These are phyloP conservation scores for Termitomyces sp. DNA, from an alignment of 768 basidiomycete species.

Conservation along the genomic window DNA sequence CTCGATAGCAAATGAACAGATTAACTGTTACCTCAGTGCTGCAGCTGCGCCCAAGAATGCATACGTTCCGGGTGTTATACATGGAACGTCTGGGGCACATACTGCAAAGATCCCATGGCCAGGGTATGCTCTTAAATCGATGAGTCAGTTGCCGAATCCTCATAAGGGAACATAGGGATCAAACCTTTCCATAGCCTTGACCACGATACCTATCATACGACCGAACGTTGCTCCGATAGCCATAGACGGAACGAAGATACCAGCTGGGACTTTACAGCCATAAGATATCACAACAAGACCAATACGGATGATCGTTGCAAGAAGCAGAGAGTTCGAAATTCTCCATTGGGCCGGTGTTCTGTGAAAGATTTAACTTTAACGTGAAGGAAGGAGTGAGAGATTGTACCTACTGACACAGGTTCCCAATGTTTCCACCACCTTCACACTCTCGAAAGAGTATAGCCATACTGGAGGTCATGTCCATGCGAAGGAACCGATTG, in stretches of 20 bases:
- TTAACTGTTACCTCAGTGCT: constrained; percentile 64
- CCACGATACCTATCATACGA: constrained; percentile 94
- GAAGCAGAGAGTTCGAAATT: constrained; percentile 87
- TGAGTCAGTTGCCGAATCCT: background rate
- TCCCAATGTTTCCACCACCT: constrained; percentile 82
- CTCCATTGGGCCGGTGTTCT: constrained; percentile 92
- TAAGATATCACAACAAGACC: constrained; percentile 89
- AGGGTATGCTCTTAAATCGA: constrained; percentile 66
- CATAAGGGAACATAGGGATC: constrained; percentile 14
- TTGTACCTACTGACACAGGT: constrained; percentile 86
- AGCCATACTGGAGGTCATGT: constrained; percentile 97
- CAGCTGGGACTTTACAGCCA: constrained; percentile 94
- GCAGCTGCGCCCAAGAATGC: constrained; percentile 97
- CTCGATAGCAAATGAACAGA: background rate
- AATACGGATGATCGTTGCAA: constrained; percentile 88
- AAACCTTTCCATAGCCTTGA: constrained; percentile 87
- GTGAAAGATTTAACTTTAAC: background rate
- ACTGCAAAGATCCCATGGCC: constrained; percentile 84
- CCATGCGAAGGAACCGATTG: constrained; percentile 91
- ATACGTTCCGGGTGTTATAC: constrained; percentile 98
- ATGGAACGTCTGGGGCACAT: constrained; percentile 89
- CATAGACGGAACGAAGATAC: constrained; percentile 99
- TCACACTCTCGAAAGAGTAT: constrained; percentile 96
- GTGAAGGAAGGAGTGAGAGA: background rate
- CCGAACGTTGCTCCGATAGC: constrained; percentile 97